A percentile compares a stretch with the other conserved stretches of the same genome.
These are phyloP conservation scores for Inga oerstediana DNA, from an alignment of 306 rosid species.

Conservation along the genomic window DNA sequence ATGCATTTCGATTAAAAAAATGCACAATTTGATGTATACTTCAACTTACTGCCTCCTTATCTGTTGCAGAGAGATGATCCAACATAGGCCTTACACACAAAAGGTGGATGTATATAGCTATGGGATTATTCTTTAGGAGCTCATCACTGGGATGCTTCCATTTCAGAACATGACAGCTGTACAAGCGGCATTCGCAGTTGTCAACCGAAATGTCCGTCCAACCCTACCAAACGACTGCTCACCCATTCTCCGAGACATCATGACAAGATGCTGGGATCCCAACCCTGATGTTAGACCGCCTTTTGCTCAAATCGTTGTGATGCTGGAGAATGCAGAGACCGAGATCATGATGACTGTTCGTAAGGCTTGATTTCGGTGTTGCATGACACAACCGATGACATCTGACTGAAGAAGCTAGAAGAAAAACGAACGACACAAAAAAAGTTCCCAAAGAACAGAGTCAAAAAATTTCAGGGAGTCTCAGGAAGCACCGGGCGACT, in stretches of 20 bases:
- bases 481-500: constrained; percentile 48
- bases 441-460: constrained; percentile 40
- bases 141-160: constrained; percentile 94
- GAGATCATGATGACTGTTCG: constrained; percentile 93
- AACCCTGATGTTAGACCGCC: constrained; percentile 95
- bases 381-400: constrained; percentile 92
- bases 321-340: constrained; percentile 91
- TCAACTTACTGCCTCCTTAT: constrained; percentile 17
- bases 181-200: constrained; percentile 99
- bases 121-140: constrained; percentile 98
- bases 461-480: constrained; percentile 37
- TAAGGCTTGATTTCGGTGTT: constrained; percentile 96
- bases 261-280: constrained; percentile 98
- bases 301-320: constrained; percentile 74
- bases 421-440: constrained; percentile 31
- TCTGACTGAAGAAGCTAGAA: constrained; percentile 60
- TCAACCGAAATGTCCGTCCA: constrained; percentile 85
- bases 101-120: constrained; percentile 96
- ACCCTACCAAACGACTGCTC: constrained; percentile 81
- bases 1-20: neutral
- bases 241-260: constrained; percentile 84
- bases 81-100: constrained; percentile 97
- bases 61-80: constrained; percentile 93
- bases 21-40: constrained; percentile 13
- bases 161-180: constrained; percentile 99